These are phyloP conservation scores for Novakomyces olei DNA, from an alignment of 805 yeast genomes.

Conservation along the genomic window DNA sequence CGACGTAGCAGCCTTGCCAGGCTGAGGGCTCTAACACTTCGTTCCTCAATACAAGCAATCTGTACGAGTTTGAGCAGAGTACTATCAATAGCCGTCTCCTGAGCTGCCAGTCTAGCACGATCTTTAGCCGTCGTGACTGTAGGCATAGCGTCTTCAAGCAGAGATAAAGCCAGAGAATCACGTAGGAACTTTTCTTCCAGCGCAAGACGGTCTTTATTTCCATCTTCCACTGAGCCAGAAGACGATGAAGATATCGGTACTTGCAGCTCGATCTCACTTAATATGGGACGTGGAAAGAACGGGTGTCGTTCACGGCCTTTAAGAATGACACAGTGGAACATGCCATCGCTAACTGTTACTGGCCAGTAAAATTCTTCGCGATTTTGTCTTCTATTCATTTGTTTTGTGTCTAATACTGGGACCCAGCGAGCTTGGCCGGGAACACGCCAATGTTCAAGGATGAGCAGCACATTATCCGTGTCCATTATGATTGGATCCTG, in stretches of 20 bases:
- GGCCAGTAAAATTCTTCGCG: slow-evolving; percentile 67
- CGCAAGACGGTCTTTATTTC: background rate
- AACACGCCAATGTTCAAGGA: slow-evolving; percentile 59
- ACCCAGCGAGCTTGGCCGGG: slow-evolving; percentile 65
- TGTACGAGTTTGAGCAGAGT: slow-evolving; percentile 59
- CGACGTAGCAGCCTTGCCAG: slow-evolving; percentile 47
- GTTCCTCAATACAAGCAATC: slow-evolving; percentile 36
- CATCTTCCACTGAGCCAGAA: slow-evolving; percentile 5
- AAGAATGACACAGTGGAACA: slow-evolving; percentile 49
- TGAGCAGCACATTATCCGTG: slow-evolving; percentile 45
- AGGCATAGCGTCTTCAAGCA: slow-evolving; percentile 8
- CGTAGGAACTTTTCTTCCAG: slow-evolving; percentile 10
- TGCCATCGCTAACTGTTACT: slow-evolving; percentile 42
- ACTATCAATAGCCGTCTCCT: slow-evolving; percentile 43
- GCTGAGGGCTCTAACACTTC: slow-evolving; percentile 35
- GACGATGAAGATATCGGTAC: slow-evolving; percentile 48
- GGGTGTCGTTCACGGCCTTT: slow-evolving; percentile 42
- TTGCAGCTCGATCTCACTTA: slow-evolving; percentile 50
- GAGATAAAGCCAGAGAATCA: slow-evolving; percentile 6
- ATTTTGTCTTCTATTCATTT: slow-evolving; percentile 24
- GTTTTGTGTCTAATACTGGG: slow-evolving; percentile 47
- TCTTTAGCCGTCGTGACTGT: slow-evolving; percentile 20
- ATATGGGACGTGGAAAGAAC: slow-evolving; percentile 62
- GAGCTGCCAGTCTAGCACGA: slow-evolving; percentile 31
- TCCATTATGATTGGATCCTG: slow-evolving; percentile 85